Evolutionary conservation across 768 basidiomycete genomes (phyloP).

Genomic region (Suillus discolor): DNA sequence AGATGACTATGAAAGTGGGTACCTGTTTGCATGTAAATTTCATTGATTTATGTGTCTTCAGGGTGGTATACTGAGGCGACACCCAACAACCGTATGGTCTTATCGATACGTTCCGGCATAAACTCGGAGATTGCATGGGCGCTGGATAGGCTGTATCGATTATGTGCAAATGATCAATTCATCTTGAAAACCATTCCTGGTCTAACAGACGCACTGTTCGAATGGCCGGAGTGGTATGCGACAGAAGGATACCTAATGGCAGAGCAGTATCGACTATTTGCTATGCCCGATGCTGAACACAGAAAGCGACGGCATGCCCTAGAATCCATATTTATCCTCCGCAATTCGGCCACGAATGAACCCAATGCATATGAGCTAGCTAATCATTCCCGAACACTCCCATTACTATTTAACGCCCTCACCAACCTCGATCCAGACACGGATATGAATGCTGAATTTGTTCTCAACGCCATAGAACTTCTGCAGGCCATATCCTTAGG

Average conservation of each 20-base stretch:
- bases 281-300: conserved; percentile 49
- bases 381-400: conserved; percentile 59
- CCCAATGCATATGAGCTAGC: conserved; percentile 65
- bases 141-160: conserved; percentile 79
- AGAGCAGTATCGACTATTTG: conserved; percentile 54
- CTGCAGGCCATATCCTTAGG: conserved; percentile 61
- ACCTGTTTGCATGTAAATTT: conserved; percentile 7
- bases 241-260: conserved; percentile 56
- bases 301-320: conserved; percentile 74
- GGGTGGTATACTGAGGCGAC: conserved; percentile 87
- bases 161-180: conserved; percentile 82
- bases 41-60: conserved; percentile 29
- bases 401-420: conserved; percentile 67
- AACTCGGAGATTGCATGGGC: conserved; percentile 87
- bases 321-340: conserved; percentile 82
- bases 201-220: conserved; percentile 80
- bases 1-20: conserved; percentile 79
- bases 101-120: conserved; percentile 85
- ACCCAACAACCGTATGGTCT: conserved; percentile 85
- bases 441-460: conserved; percentile 73
- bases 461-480: conserved; percentile 72
- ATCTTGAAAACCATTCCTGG: conserved; percentile 72
- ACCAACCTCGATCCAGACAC: conserved; percentile 57
- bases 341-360: conserved; percentile 80
- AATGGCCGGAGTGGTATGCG: conserved; percentile 87